Conservation (phyloP, 1,139 yeast species). For the Sugiyamaella novakii region DNA sequence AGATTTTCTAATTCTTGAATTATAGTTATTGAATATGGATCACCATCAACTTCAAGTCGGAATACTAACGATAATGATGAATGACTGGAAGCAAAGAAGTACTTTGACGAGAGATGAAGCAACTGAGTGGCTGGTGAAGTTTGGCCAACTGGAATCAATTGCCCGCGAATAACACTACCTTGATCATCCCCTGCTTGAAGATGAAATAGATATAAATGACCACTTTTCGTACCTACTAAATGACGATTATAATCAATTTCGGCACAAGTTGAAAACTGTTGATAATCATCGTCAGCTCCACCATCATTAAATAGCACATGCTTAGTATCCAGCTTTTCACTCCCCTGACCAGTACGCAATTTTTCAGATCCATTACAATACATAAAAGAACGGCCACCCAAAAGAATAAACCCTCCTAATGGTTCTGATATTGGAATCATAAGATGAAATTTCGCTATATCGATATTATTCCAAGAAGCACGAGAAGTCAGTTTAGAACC, state of each 20-base stretch:
- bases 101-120: constrained; percentile 25
- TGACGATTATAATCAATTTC: constrained; percentile 21
- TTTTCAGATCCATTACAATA: constrained; percentile 18
- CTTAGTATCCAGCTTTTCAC: constrained; percentile 5
- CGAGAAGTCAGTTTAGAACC: constrained; percentile 12
- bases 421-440: constrained; percentile 17
- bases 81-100: constrained; percentile 28
- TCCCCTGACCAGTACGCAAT: constrained; percentile 15
- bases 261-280: constrained; percentile 18
- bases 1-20: constrained; percentile 20
- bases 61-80: constrained; percentile 24
- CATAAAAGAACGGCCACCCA: constrained; percentile 14
- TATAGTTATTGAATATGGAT: background rate
- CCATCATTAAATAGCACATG: constrained; percentile 6
- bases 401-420: constrained; percentile 15
- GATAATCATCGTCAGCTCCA: background rate
- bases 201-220: constrained; percentile 20
- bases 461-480: constrained; percentile 11
- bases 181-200: constrained; percentile 1
- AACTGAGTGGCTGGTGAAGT: constrained; percentile 25
- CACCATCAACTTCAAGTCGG: constrained; percentile 17
- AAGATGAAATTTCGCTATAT: background rate
- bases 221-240: constrained; percentile 22
- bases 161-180: constrained; percentile 10
- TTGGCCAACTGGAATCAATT: constrained; percentile 19